Conservation (phyloP, 169 alveolate genomes). For the Cryptosporidium andersoni region DNA sequence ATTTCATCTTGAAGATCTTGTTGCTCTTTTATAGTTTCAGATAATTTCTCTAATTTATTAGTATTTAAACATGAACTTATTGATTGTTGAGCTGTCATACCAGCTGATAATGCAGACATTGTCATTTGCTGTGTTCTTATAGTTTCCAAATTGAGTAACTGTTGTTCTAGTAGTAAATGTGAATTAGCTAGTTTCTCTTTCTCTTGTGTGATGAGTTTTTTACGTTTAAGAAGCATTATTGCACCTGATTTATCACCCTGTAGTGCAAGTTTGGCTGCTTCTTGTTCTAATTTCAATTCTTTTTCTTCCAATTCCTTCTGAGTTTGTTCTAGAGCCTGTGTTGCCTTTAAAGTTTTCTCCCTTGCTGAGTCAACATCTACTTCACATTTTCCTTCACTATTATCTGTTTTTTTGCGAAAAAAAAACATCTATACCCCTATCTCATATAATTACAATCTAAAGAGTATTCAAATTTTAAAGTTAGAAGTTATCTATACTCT, state of each 20-base stretch:
- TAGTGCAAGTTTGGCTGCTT: slow-evolving; percentile 64
- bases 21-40: slow-evolving; percentile 59
- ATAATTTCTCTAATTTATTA: slow-evolving; percentile 49
- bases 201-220: slow-evolving; percentile 57
- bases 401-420: slow-evolving; percentile 53
- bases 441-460: no score
- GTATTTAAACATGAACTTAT: slow-evolving; percentile 40
- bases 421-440: slow-evolving; percentile 28
- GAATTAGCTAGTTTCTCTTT: slow-evolving; percentile 58
- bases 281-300: slow-evolving; percentile 53
- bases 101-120: slow-evolving; percentile 67
- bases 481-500: no score
- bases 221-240: slow-evolving; percentile 30
- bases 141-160: slow-evolving; percentile 53
- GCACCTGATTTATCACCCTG: slow-evolving; percentile 68
- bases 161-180: slow-evolving; percentile 51
- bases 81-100: slow-evolving; percentile 62
- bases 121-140: slow-evolving; percentile 68
- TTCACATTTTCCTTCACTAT: slow-evolving; percentile 17
- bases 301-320: slow-evolving; percentile 48
- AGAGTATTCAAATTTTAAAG: no score
- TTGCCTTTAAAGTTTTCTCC: slow-evolving; percentile 47
- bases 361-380: slow-evolving; percentile 46
- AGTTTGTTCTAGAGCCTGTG: slow-evolving; percentile 54
- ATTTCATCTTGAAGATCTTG: slow-evolving; percentile 56